phyloP scores from a whole-genome alignment of 2,329 filamentous ascomycete genomes.

The Trichoderma asperellum region DNA sequence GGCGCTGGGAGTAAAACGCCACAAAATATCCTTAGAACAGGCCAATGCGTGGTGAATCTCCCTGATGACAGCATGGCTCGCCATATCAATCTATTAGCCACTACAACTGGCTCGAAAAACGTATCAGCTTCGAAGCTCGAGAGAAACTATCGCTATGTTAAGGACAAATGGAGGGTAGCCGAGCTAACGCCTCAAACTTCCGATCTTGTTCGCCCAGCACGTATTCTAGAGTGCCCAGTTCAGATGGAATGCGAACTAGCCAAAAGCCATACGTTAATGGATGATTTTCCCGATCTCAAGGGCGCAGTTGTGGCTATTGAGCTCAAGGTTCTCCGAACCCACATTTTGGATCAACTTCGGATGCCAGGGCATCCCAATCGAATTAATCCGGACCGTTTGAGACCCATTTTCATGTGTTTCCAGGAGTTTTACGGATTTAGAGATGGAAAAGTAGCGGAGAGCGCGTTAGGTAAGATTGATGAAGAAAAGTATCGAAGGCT shows the following conservation, averaged over 20 bases:
- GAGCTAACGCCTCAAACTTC: constrained; percentile 43
- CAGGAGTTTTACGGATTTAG: constrained; percentile 48
- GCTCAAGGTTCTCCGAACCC: constrained; percentile 43
- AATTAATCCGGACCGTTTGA: constrained; percentile 49
- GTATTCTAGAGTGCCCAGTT: constrained; percentile 47
- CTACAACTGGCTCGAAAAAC: constrained; percentile 42
- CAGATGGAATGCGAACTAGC: constrained; percentile 49
- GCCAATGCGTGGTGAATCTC: constrained; percentile 50
- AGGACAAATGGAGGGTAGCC: constrained; percentile 45
- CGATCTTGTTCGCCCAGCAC: constrained; percentile 40
- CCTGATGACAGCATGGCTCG: constrained; percentile 41
- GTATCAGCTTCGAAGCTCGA: constrained; percentile 38
- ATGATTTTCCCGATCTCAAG: constrained; percentile 38
- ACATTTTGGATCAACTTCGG: constrained; percentile 41
- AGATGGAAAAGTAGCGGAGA: constrained; percentile 35
- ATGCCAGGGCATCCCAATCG: constrained; percentile 45
- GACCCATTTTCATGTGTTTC: constrained; percentile 51
- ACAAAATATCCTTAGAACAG: constrained; percentile 46
- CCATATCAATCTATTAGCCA: constrained; percentile 45
- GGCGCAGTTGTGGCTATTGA: constrained; percentile 42
- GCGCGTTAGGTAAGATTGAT: constrained; percentile 35
- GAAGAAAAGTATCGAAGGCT: constrained; percentile 40
- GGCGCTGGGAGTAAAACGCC: constrained; percentile 43
- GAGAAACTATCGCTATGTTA: constrained; percentile 43
- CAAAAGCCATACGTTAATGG: constrained; percentile 39